Evolutionary conservation across 768 basidiomycete genomes (phyloP), one percentile per base, ranked within the genome.

Genomic region (Rhizopogon vesiculosus): DNA sequence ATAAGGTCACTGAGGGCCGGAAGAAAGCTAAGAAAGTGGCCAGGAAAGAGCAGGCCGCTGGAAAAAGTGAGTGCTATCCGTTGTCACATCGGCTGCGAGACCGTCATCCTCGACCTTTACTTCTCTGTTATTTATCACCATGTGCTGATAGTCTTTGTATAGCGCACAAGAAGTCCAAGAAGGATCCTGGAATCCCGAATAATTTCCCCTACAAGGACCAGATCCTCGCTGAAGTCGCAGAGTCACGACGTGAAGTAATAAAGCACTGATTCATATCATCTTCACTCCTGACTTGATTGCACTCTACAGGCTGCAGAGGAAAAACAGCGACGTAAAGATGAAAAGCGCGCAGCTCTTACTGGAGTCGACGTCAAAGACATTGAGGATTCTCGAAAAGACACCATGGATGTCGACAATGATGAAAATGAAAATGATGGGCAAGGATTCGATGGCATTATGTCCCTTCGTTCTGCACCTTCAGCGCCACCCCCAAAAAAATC

Each of bases 201-300:
- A 86, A 84, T 56, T 93, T 93, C 73, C 93, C 92, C 4, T 94
- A 87, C 79, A 98, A 96, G 72, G 94, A 95, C 64, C 86, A 93
- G 71, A 88, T 98, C 59, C 76, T 98, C 29, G 94, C 93, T 5
- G 94, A 98, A 64, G 80, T 96, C 51, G 86, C 87, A 44, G 89
- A 90, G 62, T 81, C 91, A 66, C 84, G 93, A 59, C 78, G 89
- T 64, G 71, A 78, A 59, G 93, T 93, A 63, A 64, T 81, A 70
- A 12, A 18, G 42, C 31, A 53, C 41, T 44, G 2, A 16, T 46
- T 42, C 28, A 12, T 52, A 5, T 3, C 19, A 15, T 50, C 19
- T 15, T 42, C 4, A 15, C 12, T 28, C 15, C 16, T 41, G 13
- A 43, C 5, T 3, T 46, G 5, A 43, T 28, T 18, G 0, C 58